phyloP scores from a whole-genome alignment of 2,329 filamentous ascomycete genomes.

The Dactylella cylindrospora region DNA sequence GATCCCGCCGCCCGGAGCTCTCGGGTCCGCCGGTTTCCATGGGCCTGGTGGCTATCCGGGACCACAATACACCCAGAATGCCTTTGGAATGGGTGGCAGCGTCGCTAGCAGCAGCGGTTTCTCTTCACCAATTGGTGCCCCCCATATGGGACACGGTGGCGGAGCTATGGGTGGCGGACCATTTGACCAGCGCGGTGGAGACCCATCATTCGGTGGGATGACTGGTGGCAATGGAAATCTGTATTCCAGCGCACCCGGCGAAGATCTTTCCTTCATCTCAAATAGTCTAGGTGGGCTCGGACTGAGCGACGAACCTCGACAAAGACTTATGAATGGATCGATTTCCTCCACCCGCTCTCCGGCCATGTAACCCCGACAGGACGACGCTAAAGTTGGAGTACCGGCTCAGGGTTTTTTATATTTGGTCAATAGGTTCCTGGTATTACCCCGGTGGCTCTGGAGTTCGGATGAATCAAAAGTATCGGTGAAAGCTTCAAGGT shows the following conservation, averaged over 20 bases:
- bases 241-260: slow-evolving; percentile 5
- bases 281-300: slow-evolving; percentile 34
- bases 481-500: background rate
- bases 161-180: slow-evolving; percentile 23
- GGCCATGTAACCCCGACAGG: slow-evolving; percentile 26
- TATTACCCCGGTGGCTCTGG: background rate
- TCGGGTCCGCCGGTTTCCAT: slow-evolving; percentile 66
- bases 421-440: background rate
- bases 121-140: slow-evolving; percentile 36
- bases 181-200: slow-evolving; percentile 36
- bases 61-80: slow-evolving; percentile 33
- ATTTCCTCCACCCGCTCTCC: slow-evolving; percentile 37
- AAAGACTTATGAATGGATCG: slow-evolving; percentile 39
- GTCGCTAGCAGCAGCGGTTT: slow-evolving; percentile 41
- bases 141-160: slow-evolving; percentile 38
- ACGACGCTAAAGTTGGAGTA: background rate
- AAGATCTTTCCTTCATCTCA: slow-evolving; percentile 42
- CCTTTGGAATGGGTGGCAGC: slow-evolving; percentile 39
- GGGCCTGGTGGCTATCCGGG: slow-evolving; percentile 51
- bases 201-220: slow-evolving; percentile 39
- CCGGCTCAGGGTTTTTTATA: background rate
- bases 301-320: slow-evolving; percentile 35
- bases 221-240: slow-evolving; percentile 29
- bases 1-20: slow-evolving; percentile 61
- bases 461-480: background rate